These are phyloP conservation scores for Trichoderma atrobrunneum DNA, from an alignment of 2,329 filamentous ascomycete genomes.

Conservation along the genomic window DNA sequence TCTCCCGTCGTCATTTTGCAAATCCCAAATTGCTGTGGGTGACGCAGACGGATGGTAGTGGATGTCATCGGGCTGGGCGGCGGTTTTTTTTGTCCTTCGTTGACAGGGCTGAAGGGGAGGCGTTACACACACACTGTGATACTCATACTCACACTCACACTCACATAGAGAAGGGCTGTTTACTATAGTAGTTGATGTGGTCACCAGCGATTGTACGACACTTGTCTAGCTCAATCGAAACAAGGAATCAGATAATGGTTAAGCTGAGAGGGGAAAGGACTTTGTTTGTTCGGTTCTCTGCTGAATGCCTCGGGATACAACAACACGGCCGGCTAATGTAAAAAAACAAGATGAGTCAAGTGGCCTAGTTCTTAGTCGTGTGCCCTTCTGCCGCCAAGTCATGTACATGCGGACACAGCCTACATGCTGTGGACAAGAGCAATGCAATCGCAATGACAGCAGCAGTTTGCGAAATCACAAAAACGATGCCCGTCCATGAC, in stretches of 20 bases:
- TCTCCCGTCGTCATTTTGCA: slow-evolving; percentile 3
- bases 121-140: not conserved
- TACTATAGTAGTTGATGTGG: not conserved
- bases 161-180: not conserved
- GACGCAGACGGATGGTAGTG: not conserved
- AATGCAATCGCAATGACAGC: not conserved
- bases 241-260: not conserved
- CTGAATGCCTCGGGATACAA: not conserved
- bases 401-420: not conserved
- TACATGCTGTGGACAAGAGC: not conserved
- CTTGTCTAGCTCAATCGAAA: not conserved
- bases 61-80: not conserved
- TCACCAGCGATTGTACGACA: not conserved
- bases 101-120: not conserved
- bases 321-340: not conserved
- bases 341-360: not conserved
- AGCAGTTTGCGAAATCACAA: not conserved
- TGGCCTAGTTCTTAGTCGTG: not conserved
- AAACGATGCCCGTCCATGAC: not conserved
- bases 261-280: not conserved
- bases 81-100: not conserved
- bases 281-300: not conserved
- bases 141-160: not conserved
- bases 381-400: not conserved
- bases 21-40: not conserved